Evolutionary conservation across 768 basidiomycete species (phyloP).

Genomic region (Psilocybe subaeruginosa): DNA sequence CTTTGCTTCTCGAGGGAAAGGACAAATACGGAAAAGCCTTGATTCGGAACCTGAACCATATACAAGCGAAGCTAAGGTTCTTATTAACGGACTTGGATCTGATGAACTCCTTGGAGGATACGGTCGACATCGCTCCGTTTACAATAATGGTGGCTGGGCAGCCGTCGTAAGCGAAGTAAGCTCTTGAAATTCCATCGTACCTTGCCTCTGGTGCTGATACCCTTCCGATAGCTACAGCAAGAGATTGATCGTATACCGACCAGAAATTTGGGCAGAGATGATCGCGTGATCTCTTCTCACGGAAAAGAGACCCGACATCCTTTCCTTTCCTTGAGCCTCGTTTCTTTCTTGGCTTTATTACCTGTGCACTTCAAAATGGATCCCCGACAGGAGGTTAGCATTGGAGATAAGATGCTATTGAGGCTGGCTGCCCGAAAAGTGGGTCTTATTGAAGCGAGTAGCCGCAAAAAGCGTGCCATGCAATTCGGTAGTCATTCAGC

Average conservation of each 20-base stretch:
- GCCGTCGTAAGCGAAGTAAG: slow-evolving; percentile 81
- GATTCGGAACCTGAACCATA: slow-evolving; percentile 53
- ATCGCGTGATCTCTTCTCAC: slow-evolving; percentile 88
- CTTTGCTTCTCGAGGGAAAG: slow-evolving; percentile 86
- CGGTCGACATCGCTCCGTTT: slow-evolving; percentile 83
- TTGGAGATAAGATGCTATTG: slow-evolving; percentile 90
- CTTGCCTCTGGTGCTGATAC: neutral
- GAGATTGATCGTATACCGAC: slow-evolving; percentile 87
- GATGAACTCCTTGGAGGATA: slow-evolving; percentile 97
- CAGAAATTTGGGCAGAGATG: slow-evolving; percentile 93
- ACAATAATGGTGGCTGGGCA: slow-evolving; percentile 66
- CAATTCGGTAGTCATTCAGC: slow-evolving; percentile 94
- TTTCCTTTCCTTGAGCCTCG: slow-evolving; percentile 80
- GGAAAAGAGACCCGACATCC: slow-evolving; percentile 94
- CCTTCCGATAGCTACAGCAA: slow-evolving; percentile 70
- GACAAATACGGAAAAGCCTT: slow-evolving; percentile 47
- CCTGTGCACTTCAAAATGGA: slow-evolving; percentile 87
- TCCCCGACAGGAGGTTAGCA: slow-evolving; percentile 68
- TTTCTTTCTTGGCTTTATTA: slow-evolving; percentile 74
- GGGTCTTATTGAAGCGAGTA: slow-evolving; percentile 77
- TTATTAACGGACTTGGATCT: slow-evolving; percentile 91
- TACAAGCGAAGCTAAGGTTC: slow-evolving; percentile 74
- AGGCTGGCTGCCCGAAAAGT: slow-evolving; percentile 69
- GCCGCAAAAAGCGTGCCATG: slow-evolving; percentile 91
- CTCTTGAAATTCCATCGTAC: neutral